Evolutionary conservation across 148 eudicot species (phyloP), one percentile per base, ranked within the genome.

Genomic region (Fagopyrum esculentum): DNA sequence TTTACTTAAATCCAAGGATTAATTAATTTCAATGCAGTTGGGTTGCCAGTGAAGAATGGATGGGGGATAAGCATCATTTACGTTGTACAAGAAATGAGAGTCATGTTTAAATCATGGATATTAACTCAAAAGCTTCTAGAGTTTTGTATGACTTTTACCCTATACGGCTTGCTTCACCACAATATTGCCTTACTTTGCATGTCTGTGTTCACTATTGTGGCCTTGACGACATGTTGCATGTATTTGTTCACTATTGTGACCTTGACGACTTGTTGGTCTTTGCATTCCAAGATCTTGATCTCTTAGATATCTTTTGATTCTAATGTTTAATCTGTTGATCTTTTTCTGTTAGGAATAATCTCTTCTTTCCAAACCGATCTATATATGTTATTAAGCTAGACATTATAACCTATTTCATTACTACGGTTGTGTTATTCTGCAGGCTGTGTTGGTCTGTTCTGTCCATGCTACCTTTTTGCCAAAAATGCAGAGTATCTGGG

Each of bases 381-480:
- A 43, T 15, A 43, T 15, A 40, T 66, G 71, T 2, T 15, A 43
- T 2, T 66, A 66, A 66, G 47, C 71, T 40, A 40, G 46, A 43
- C 47, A 35, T 13, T 11, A 17, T 40, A 35, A 66, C 19, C 47
- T 40, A 66, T 66, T 43, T 46, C 19, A 9, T 9, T 63, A 40
- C 46, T 35, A 35, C 16, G 71, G 19, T 66, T 71, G 52, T 71
- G 35, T 75, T 56, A 45, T 16, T 64, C 66, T 77, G 75, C 87
- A 90, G 98, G 98, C 75, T 86, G 78, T 71, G 69, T 93, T 50
- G 96, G 98, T 73, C 82, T 84, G 52, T 40, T 87, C 64, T 93
- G 98, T 84, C 98, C 98, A 2, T 93, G 98, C 86, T 93, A 81
- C 85, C 82, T 93, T 29, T 93, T 93, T 78, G 98, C 85, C 19